phyloP scores from a whole-genome alignment of 108 stramenopile genomes.

The Nitzschia sp. region DNA sequence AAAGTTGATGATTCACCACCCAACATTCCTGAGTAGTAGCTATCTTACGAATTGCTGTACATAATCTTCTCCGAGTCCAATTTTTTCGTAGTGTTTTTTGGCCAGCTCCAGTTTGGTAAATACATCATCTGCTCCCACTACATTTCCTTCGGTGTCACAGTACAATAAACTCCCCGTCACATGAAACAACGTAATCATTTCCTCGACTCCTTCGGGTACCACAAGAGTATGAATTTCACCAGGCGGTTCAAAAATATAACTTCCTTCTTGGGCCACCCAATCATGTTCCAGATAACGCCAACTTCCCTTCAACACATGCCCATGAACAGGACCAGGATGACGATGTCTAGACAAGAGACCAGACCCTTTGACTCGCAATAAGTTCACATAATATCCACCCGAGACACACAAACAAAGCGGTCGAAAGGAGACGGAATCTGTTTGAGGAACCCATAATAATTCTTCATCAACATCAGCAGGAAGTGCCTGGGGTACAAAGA shows the following conservation, averaged over 20 bases:
- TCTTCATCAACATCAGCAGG: constrained; percentile 45
- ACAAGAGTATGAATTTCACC: constrained; percentile 80
- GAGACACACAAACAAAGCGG: constrained; percentile 74
- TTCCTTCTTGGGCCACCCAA: constrained; percentile 67
- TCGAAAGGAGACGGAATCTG: constrained; percentile 69
- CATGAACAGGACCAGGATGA: constrained; percentile 79
- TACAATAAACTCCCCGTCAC: constrained; percentile 77
- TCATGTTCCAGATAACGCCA: constrained; percentile 79
- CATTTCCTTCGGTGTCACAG: constrained; percentile 64
- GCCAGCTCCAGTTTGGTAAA: constrained; percentile 80
- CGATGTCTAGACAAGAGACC: constrained; percentile 70
- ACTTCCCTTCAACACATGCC: constrained; percentile 62
- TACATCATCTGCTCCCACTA: constrained; percentile 77
- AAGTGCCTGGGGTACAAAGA: constrained; percentile 59
- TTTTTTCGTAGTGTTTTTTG: constrained; percentile 65
- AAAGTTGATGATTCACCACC: too few species aligned
- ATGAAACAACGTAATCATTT: constrained; percentile 83
- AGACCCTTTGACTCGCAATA: constrained; percentile 62
- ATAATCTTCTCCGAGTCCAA: constrained; percentile 71
- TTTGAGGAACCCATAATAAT: constrained; percentile 77
- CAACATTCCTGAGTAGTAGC: too few species aligned
- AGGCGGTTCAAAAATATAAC: constrained; percentile 81
- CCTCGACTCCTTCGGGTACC: constrained; percentile 72
- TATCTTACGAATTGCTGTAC: constrained; percentile 64
- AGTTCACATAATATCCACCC: constrained; percentile 79